A percentile compares a stretch with the other conserved stretches of the same genome.
Conservation (phyloP, 2,329 filamentous ascomycete genomes). For the Didymella sp. region DNA sequence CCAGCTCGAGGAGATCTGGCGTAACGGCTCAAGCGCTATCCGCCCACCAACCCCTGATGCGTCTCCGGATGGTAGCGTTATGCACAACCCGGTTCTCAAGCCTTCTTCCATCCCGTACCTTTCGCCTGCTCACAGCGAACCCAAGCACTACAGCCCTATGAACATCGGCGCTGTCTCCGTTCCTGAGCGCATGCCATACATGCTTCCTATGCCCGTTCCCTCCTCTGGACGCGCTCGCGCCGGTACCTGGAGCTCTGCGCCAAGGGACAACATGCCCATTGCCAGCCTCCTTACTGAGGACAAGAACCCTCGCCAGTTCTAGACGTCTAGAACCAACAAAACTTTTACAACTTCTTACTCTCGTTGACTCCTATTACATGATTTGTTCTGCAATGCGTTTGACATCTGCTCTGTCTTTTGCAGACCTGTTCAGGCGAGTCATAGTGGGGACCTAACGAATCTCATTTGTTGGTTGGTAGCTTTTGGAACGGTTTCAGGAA, state of each 20-base stretch:
- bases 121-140: conserved; percentile 41
- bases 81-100: conserved; percentile 46
- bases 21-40: conserved; percentile 39
- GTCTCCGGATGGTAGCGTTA: conserved; percentile 49
- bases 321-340: neutral
- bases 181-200: conserved; percentile 46
- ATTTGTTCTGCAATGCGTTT: neutral
- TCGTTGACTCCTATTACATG: conserved; percentile 21
- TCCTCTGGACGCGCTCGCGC: conserved; percentile 40
- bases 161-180: conserved; percentile 43
- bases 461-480: conserved; percentile 5
- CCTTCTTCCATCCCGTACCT: conserved; percentile 38
- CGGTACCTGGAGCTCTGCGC: conserved; percentile 48
- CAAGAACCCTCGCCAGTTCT: conserved; percentile 36
- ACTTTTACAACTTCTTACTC: conserved; percentile 23
- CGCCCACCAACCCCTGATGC: conserved; percentile 50
- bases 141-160: conserved; percentile 44
- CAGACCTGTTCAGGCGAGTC: neutral
- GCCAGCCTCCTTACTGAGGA: conserved; percentile 50
- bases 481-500: neutral
- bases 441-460: conserved; percentile 9
- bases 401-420: neutral
- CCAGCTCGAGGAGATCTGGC: conserved; percentile 74
- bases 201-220: conserved; percentile 49
- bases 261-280: conserved; percentile 50